Evolutionary conservation across 257 asterid species (phyloP).

Genomic region (Nicotiana attenuata): DNA sequence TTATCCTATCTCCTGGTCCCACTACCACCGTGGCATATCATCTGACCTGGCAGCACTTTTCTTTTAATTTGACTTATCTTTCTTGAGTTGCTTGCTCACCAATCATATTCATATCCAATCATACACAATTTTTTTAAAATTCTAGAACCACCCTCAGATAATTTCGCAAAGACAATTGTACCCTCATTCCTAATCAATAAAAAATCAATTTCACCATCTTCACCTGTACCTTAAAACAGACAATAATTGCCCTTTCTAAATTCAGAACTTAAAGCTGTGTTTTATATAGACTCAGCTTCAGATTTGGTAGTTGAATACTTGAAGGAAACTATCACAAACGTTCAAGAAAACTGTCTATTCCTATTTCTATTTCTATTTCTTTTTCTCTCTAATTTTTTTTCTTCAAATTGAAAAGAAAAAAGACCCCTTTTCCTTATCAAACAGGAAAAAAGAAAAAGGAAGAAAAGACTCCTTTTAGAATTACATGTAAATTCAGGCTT

Average conservation of each 20-base stretch:
- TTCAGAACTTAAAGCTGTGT: neutral
- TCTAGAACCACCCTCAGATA: neutral
- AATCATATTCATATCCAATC: neutral
- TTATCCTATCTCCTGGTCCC: neutral
- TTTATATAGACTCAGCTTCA: neutral
- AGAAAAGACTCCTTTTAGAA: neutral
- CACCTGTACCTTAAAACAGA: neutral
- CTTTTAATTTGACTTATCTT: neutral
- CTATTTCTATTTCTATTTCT: neutral
- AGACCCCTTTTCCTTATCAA: neutral
- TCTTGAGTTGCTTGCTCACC: neutral
- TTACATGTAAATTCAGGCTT: neutral
- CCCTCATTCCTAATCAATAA: neutral
- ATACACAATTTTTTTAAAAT: neutral
- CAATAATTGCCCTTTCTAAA: neutral
- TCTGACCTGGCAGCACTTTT: slow-evolving; percentile 7
- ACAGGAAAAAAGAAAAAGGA: neutral
- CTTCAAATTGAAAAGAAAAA: neutral
- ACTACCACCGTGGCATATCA: neutral
- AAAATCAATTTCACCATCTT: neutral
- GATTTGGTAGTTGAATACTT: neutral
- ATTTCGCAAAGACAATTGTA: neutral
- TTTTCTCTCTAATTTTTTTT: neutral
- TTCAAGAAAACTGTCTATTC: neutral
- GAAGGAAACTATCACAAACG: neutral